phyloP scores from a whole-genome alignment of 2,329 filamentous ascomycete species.

The Rhynchosporium agropyri region DNA sequence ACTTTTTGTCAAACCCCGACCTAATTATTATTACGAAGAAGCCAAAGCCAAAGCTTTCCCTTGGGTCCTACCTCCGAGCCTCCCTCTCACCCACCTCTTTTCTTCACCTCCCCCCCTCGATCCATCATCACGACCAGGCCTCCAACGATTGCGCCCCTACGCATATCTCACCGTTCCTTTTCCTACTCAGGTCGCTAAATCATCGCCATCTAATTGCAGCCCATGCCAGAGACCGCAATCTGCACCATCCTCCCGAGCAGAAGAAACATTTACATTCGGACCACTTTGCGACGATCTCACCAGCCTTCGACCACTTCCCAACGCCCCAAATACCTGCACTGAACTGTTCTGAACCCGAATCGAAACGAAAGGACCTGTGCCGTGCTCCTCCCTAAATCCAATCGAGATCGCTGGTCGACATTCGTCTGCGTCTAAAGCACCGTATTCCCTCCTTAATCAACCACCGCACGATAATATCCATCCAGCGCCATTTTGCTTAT shows the following conservation, averaged over 20 bases:
- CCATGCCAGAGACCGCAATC: background rate
- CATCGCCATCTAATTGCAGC: conserved; percentile 4
- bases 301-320: conserved; percentile 12
- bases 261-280: conserved; percentile 19
- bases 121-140: background rate
- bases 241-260: background rate
- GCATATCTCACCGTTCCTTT: conserved; percentile 13
- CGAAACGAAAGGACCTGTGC: conserved; percentile 11
- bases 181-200: background rate
- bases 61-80: too few relatives aligned
- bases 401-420: conserved; percentile 31
- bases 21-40: too few relatives aligned
- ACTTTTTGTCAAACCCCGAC: too few relatives aligned
- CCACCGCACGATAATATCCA: conserved; percentile 17
- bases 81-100: too few relatives aligned
- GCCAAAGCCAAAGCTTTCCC: too few relatives aligned
- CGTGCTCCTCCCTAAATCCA: conserved; percentile 11
- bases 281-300: conserved; percentile 14
- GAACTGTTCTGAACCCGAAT: conserved; percentile 9
- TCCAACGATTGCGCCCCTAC: background rate
- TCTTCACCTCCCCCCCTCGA: background rate
- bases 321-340: conserved; percentile 15
- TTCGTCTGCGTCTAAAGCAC: conserved; percentile 22
- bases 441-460: conserved; percentile 15
- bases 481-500: conserved; percentile 1